Conservation (phyloP, 2,329 filamentous ascomycete genomes). For the Microdochium nivale region DNA sequence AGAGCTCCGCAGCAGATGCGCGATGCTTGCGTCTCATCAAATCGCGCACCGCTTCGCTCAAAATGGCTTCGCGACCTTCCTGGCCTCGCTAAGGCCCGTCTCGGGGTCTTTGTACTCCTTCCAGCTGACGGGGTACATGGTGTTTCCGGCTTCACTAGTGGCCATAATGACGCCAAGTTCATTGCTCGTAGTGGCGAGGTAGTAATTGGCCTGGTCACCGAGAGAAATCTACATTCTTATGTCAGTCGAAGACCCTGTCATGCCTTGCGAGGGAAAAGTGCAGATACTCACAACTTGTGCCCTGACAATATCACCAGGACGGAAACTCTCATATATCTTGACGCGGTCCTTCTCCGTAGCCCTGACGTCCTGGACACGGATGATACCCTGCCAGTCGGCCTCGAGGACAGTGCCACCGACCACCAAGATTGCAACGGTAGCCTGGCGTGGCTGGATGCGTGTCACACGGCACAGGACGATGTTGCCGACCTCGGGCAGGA, state of each 20-base stretch:
- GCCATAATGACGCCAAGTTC: constrained; percentile 92
- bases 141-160: constrained; percentile 75
- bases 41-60: too few species aligned
- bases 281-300: constrained; percentile 66
- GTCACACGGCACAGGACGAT: constrained; percentile 79
- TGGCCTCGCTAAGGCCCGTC: constrained; percentile 65
- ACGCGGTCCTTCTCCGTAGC: constrained; percentile 95
- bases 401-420: constrained; percentile 65
- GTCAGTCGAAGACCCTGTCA: background rate
- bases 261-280: background rate
- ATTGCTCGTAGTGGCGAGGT: constrained; percentile 85
- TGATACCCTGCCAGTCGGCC: constrained; percentile 77
- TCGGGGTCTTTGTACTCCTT: constrained; percentile 84
- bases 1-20: too few species aligned
- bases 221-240: constrained; percentile 57
- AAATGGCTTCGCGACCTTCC: constrained; percentile 92
- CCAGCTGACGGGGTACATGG: constrained; percentile 92
- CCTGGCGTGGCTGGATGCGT: constrained; percentile 76
- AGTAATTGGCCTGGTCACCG: constrained; percentile 92
- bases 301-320: constrained; percentile 84
- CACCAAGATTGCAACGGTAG: constrained; percentile 76
- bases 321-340: constrained; percentile 81
- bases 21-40: too few species aligned
- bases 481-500: constrained; percentile 74
- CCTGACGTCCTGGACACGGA: constrained; percentile 82